Evolutionary conservation across 305 asterid species (phyloP), one percentile per base, ranked within the genome.

Genomic region (Fraxinus angustifolia): DNA sequence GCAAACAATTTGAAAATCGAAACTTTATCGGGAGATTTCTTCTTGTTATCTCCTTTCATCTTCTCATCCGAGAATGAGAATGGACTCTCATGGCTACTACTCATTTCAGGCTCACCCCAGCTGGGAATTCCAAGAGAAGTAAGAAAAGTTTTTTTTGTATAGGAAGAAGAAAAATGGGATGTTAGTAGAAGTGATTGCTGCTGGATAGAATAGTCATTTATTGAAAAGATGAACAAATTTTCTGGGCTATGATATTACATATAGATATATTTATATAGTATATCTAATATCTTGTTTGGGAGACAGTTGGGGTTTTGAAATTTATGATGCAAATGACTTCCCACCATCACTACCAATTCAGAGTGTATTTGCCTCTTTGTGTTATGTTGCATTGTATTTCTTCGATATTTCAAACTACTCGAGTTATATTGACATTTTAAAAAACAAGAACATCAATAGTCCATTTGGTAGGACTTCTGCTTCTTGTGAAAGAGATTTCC

Each of bases 1-100:
- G 93, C 67, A 19, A 95, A 95, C 2, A 95, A 89, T 74, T 91
- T 93, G 8, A 88, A 53, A 0, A 95, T 6, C 4, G 90, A 67
- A 0, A 94, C 95, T 80, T 79, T 90, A 4, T 28, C 67, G 0
- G 62, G 34, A 1, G 58, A 21, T 50, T 85, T 85, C 75, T 85
- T 82, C n/a, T 50, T 45, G n/a, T 71, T 74, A 26, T 45, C 77
- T 12, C 65, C 79, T 8, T 72, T 48, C 34, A 19, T 28, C 74
- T 28, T 68, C 38, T 68, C 74, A 30, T 30, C 36, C 1, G 74
- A 68, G 73, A 23, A 67, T 67, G 73, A 67, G 74, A 68, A 68
- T 68, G 74, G 40, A 68, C 74, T 68, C 74, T 68, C 38, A 30
- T 68, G 8, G 40, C 38, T 31, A 67, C 73, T 28, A 68, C 74